These are phyloP conservation scores for Larix kaempferi DNA, from an alignment of 75 land plant species.

Conservation along the genomic window DNA sequence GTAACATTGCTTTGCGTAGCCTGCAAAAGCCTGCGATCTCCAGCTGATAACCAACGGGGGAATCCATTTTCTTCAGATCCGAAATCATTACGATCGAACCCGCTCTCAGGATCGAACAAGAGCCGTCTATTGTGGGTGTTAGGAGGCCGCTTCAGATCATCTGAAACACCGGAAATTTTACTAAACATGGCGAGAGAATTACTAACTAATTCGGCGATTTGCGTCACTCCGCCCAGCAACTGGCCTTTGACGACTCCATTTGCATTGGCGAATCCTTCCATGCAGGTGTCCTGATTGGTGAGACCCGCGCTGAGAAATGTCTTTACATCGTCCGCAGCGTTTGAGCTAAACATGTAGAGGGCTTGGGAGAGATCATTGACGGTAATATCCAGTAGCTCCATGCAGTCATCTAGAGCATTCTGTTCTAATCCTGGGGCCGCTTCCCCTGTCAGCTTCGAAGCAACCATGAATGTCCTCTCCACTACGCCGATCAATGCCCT, in stretches of 20 bases:
- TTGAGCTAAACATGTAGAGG: background rate
- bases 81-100: background rate
- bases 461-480: background rate
- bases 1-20: background rate
- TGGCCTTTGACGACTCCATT: background rate
- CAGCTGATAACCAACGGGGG: background rate
- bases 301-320: slow-evolving; percentile 10
- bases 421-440: background rate
- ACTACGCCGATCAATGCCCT: background rate
- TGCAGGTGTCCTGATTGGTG: slow-evolving; percentile 11
- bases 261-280: background rate
- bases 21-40: slow-evolving; percentile 7
- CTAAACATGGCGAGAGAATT: background rate
- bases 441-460: slow-evolving; percentile 9
- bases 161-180: background rate
- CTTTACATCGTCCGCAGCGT: background rate
- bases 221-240: background rate
- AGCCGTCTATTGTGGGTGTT: background rate
- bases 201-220: background rate
- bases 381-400: slow-evolving; percentile 17
- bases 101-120: background rate
- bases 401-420: slow-evolving; percentile 25
- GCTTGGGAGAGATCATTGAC: slow-evolving; percentile 5
- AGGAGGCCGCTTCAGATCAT: background rate
- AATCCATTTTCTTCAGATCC: background rate